Evolutionary conservation across 2,329 filamentous ascomycete species (phyloP), one percentile per base, ranked within the genome.

Genomic region (Colletotrichum lini): DNA sequence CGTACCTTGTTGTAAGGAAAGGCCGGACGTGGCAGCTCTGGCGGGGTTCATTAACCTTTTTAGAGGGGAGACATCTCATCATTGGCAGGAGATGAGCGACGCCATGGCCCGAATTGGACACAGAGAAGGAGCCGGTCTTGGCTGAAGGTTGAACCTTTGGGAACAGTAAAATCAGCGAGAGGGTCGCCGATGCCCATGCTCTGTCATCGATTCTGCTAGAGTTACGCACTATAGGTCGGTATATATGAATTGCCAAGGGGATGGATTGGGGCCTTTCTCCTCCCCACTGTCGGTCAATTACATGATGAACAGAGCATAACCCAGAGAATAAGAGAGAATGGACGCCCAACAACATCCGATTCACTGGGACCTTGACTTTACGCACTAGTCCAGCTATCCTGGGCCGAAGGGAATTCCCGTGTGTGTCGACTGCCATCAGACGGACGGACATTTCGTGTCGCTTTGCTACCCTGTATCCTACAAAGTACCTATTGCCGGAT

Each of bases 11-110:
- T n/a, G 61, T 57, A 42, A 69, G 69, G 69, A 72, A 56, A 69
- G 69, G 59, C 69, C 65, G 65, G 65, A 72, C 58, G 69, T 72
- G 69, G 69, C 69, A 69, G 69, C 69, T 69, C 47, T 64, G 30
- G 69, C 69, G 65, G 69, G 69, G 69, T 68, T 64, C 65, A 69
- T 72, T 72, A 72, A 72, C 69, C 69, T 72, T 69, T 64, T 72
- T 64, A 69, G 69, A 72, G 69, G 65, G 16, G 4, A 52, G 15
- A 59, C 52, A 72, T 64, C 69, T 72, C 59, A 59, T 72, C 69
- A 69, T 72, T 72, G 69, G 69, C 53, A 67, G 64, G 56, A 70
- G 38, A 57, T 67, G 68, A 54, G 57, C 68, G 53, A 38, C 68
- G 64, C 68, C 64, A 70, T 70, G 68, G 68, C 64, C 64, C 67